These are phyloP conservation scores for Hyaloscypha variabilis DNA, from an alignment of 495 filamentous ascomycete species.

Conservation along the genomic window DNA sequence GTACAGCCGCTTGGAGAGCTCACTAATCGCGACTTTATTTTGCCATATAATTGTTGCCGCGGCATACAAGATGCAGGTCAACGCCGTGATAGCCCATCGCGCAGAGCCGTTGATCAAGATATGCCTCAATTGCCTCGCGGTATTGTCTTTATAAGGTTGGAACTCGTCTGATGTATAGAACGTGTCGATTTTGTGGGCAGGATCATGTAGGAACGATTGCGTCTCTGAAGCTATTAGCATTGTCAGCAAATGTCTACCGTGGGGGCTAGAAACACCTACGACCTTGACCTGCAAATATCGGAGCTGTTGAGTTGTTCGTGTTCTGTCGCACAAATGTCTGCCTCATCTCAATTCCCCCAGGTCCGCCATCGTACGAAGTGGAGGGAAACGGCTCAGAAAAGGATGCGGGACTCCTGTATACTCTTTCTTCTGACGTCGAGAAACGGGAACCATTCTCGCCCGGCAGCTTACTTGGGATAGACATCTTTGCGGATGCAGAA, in stretches of 20 bases:
- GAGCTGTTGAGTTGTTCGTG: not conserved
- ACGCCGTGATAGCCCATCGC: slow-evolving; percentile 28
- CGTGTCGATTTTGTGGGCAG: slow-evolving; percentile 22
- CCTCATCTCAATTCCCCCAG: slow-evolving; percentile 17
- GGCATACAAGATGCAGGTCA: slow-evolving; percentile 22
- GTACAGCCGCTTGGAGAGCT: slow-evolving; percentile 27
- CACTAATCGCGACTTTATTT: slow-evolving; percentile 14
- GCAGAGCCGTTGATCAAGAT: slow-evolving; percentile 25
- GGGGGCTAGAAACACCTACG: not conserved
- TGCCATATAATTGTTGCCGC: slow-evolving; percentile 18
- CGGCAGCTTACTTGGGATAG: not conserved
- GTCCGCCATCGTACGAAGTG: not conserved
- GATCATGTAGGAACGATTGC: slow-evolving; percentile 24
- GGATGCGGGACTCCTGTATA: not conserved
- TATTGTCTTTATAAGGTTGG: slow-evolving; percentile 26
- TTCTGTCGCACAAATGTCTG: not conserved
- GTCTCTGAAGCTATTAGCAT: slow-evolving; percentile 1
- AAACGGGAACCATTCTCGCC: not conserved
- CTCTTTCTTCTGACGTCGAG: not conserved
- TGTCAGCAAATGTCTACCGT: not conserved
- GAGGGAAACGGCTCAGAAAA: not conserved
- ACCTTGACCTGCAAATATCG: not conserved
- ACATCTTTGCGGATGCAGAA: not conserved
- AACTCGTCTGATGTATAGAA: slow-evolving; percentile 18
- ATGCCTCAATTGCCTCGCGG: slow-evolving; percentile 27